Percentiles rank a stretch among this genome's conserved stretches.
phyloP scores from a whole-genome alignment of 2,329 filamentous ascomycete species.

The Hypoxylon rubiginosum region DNA sequence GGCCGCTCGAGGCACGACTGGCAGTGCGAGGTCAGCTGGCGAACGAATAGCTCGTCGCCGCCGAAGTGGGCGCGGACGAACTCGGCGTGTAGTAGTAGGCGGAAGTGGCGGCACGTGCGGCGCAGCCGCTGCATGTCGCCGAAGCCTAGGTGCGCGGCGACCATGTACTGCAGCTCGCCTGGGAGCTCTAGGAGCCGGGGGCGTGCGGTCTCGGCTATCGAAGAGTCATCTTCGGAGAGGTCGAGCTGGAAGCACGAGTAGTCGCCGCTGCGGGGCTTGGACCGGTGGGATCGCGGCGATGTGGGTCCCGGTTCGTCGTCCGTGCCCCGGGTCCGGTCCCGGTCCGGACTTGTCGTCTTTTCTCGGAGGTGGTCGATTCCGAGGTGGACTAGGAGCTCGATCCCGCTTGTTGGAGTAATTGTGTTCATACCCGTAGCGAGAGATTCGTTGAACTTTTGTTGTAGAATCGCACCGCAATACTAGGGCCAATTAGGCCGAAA shows the following conservation, averaged over 20 bases:
- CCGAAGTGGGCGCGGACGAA: slow-evolving; percentile 54
- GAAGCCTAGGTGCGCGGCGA: too few species aligned
- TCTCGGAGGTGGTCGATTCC: slow-evolving; percentile 26
- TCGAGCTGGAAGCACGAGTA: slow-evolving; percentile 23
- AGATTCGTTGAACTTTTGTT: neutral
- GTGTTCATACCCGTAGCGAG: slow-evolving; percentile 16
- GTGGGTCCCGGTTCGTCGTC: neutral
- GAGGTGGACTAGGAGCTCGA: slow-evolving; percentile 25
- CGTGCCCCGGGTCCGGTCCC: neutral
- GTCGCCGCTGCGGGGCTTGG: slow-evolving; percentile 20
- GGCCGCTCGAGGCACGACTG: too few species aligned
- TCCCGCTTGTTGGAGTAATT: slow-evolving; percentile 29
- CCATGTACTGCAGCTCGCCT: too few species aligned
- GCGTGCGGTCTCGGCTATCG: neutral
- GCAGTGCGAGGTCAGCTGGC: too few species aligned
- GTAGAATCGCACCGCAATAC: neutral
- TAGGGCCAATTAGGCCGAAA: neutral
- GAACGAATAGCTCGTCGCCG: too few species aligned
- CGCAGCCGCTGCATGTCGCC: slow-evolving; percentile 60
- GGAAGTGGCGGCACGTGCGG: slow-evolving; percentile 57
- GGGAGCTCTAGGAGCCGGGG: slow-evolving; percentile 53
- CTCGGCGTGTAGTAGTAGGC: slow-evolving; percentile 52
- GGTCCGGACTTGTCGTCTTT: slow-evolving; percentile 17
- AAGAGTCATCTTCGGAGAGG: slow-evolving; percentile 7
- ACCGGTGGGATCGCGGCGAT: slow-evolving; percentile 10